A percentile compares a stretch with the other conserved stretches of the same genome.
These are phyloP conservation scores for Cercophora newfieldiana DNA, from an alignment of 495 filamentous ascomycete species.

Conservation along the genomic window DNA sequence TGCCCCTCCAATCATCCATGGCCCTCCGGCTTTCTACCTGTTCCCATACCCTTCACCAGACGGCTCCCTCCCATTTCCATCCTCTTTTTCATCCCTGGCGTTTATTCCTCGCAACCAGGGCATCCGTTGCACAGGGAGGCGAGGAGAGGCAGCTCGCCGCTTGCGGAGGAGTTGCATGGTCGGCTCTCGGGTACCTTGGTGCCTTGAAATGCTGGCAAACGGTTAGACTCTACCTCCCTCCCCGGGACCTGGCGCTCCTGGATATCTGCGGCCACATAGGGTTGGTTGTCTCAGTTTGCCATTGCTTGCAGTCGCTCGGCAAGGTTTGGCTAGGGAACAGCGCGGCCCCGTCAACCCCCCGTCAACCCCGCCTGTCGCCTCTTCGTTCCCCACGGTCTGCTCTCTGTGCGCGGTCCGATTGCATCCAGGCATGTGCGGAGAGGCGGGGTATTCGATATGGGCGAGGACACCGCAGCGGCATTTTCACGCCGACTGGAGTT, in stretches of 20 bases:
- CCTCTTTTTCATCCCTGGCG: not conserved
- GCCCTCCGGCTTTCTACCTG: not conserved
- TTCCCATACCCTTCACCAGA: not conserved
- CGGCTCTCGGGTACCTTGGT: not conserved
- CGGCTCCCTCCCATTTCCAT: not conserved
- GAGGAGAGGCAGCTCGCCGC: not conserved
- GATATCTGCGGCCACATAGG: not conserved
- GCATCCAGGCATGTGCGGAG: not conserved
- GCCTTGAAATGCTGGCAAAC: not conserved
- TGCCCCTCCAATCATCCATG: not conserved
- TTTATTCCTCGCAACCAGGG: conserved; percentile 1
- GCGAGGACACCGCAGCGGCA: not conserved
- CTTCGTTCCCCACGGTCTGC: not conserved
- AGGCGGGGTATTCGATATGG: not conserved
- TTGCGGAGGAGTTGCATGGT: not conserved
- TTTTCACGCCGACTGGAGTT: not conserved
- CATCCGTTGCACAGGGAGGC: not conserved
- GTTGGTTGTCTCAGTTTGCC: not conserved
- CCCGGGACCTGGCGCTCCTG: too few relatives aligned
- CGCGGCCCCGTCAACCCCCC: not conserved
- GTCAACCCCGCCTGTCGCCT: not conserved
- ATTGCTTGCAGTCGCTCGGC: not conserved
- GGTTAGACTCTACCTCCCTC: not conserved
- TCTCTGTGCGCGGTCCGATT: not conserved
- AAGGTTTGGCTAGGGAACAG: not conserved